Evolutionary conservation across 2,329 filamentous ascomycete genomes (phyloP).

Genomic region (Huntiella savannae): DNA sequence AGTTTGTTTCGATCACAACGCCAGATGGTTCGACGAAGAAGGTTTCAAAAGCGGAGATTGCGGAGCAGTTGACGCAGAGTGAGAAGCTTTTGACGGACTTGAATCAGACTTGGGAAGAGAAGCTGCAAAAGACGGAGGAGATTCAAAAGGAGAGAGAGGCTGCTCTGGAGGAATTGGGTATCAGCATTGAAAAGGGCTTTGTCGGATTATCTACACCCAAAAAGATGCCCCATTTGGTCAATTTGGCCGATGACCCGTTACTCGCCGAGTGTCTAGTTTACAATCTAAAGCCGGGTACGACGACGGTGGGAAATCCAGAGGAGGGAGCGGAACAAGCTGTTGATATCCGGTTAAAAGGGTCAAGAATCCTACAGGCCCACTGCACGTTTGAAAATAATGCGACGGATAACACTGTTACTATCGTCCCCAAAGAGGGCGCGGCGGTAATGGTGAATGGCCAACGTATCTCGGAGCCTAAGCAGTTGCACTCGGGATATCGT

Average conservation of each 20-base stretch:
- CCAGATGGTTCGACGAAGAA: constrained; percentile 76
- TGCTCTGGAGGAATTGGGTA: constrained; percentile 86
- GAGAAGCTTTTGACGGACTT: constrained; percentile 92
- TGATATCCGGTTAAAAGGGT: constrained; percentile 86
- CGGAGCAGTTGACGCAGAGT: constrained; percentile 85
- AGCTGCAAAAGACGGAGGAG: constrained; percentile 80
- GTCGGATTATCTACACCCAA: constrained; percentile 90
- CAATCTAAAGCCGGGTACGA: constrained; percentile 89
- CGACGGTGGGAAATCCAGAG: constrained; percentile 86
- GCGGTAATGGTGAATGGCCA: constrained; percentile 97
- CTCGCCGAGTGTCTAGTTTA: constrained; percentile 93
- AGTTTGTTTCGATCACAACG: constrained; percentile 86
- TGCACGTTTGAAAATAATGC: constrained; percentile 87
- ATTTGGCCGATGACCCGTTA: constrained; percentile 83
- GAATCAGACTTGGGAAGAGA: constrained; percentile 98
- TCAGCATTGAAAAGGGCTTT: constrained; percentile 97
- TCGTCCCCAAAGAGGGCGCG: constrained; percentile 76
- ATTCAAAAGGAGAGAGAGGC: constrained; percentile 96
- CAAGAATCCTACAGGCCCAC: constrained; percentile 79
- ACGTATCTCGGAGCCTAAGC: constrained; percentile 66
- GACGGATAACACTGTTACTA: constrained; percentile 74
- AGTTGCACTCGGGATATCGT: constrained; percentile 78
- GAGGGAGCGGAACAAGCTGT: constrained; percentile 54
- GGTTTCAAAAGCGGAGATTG: constrained; percentile 95
- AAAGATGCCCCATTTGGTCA: constrained; percentile 98